Evolutionary conservation across 768 basidiomycete species (phyloP).

Genomic region (Podaxis pistillaris): DNA sequence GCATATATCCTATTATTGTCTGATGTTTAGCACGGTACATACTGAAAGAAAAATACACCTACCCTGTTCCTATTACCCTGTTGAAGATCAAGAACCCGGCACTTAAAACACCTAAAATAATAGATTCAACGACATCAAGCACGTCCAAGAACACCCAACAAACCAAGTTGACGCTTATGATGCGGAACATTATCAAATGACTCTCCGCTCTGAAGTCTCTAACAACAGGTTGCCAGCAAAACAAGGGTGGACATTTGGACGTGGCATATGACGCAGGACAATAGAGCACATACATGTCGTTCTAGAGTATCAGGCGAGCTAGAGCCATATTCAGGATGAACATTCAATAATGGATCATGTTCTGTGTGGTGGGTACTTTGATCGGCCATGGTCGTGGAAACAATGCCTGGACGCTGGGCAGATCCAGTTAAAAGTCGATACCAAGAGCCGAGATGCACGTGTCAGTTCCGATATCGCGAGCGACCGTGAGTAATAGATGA

Average conservation of each 20-base stretch:
- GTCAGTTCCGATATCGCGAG: too few species aligned
- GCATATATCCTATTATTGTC: constrained; percentile 60
- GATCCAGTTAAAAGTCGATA: background rate
- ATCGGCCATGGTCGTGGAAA: background rate
- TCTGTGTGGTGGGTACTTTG: constrained; percentile 1
- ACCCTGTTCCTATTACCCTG: constrained; percentile 75
- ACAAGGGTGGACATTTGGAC: background rate
- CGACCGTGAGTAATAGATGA: too few species aligned
- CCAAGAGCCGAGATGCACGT: background rate
- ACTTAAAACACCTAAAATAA: constrained; percentile 42
- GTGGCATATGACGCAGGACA: background rate
- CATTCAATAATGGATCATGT: constrained; percentile 5
- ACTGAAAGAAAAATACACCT: constrained; percentile 13
- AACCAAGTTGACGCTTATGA: constrained; percentile 51
- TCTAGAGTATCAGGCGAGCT: constrained; percentile 6
- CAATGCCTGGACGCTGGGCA: background rate
- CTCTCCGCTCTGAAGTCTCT: constrained; percentile 30
- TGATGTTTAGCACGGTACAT: background rate
- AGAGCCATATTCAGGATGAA: background rate
- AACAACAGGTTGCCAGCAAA: background rate
- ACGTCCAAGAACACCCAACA: constrained; percentile 13
- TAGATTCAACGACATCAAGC: background rate
- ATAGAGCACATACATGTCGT: constrained; percentile 14
- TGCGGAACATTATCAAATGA: constrained; percentile 46
- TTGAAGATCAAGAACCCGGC: constrained; percentile 72